Evolutionary conservation across 177 flowering plant genomes (phyloP), one percentile per base, ranked within the genome.

Genomic region (Vitis hybrid): DNA sequence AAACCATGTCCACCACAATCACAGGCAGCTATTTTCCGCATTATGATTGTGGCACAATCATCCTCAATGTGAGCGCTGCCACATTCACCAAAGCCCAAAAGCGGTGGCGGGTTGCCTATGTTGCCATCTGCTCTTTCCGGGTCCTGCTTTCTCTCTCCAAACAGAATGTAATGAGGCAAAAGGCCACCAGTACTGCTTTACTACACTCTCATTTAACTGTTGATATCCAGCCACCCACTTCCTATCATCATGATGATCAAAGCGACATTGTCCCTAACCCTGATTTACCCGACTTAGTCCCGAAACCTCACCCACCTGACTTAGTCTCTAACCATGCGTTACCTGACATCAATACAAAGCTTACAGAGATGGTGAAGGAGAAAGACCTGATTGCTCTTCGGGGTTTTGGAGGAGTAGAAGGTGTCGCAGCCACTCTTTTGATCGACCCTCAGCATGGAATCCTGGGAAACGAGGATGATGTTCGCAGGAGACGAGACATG

Each of bases 41-140:
- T 11, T 63, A 51, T 56, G 78, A 66, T n/a, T 69, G 60, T 56
- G 21, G 76, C 51, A 23, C 66, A 19, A 19, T 78, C 72, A 51
- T 80, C 57, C 66, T 65, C 8, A 60, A 51, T 58, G 26, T 69
- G 4, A 77, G 75, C 71, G 26, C 71, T 59, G 17, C 65, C 51
- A 69, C 76, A 71, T 58, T 80, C 61, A 78, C 74, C 60, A 70
- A 69, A 64, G 82, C 89, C 12, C 80, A 80, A 63, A 82, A 71
- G 66, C 65, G 84, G 56, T 87, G 91, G 91, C 81, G 88, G 1
- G 26, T 75, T 1, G 87, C 89, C 6, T 85, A 72, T 26, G 55
- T 72, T 0, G 79, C 82, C 21, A 87, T 90, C 59, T 80, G 72
- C 49, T 82, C 82, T 3, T 55, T 72, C 21, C 54, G 85, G 50